Evolutionary conservation across 2,329 filamentous ascomycete genomes (phyloP).

Genomic region (Rosellinia necatrix): DNA sequence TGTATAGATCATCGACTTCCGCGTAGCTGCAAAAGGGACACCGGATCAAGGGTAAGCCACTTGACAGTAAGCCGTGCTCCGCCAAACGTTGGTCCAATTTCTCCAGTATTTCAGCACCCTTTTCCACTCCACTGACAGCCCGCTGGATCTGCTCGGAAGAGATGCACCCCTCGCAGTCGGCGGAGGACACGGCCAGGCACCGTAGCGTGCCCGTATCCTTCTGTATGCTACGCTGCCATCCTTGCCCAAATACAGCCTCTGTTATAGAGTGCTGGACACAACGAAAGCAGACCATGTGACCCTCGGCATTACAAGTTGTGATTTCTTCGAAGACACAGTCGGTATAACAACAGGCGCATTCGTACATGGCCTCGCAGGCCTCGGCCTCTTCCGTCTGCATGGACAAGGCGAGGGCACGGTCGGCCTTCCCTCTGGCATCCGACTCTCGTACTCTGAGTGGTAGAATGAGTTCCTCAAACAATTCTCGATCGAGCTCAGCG

Average conservation of each 20-base stretch:
- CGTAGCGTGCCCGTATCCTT: slow-evolving; percentile 72
- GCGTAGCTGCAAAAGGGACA: slow-evolving; percentile 94
- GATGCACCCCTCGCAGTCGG: slow-evolving; percentile 76
- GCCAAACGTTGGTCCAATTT: slow-evolving; percentile 81
- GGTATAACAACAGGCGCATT: slow-evolving; percentile 80
- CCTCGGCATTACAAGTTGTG: slow-evolving; percentile 68
- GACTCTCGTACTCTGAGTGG: slow-evolving; percentile 55
- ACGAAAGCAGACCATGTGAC: slow-evolving; percentile 77
- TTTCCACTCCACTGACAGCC: slow-evolving; percentile 71
- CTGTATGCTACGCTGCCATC: slow-evolving; percentile 83
- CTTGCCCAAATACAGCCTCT: slow-evolving; percentile 91
- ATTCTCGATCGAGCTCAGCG: slow-evolving; percentile 65
- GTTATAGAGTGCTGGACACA: slow-evolving; percentile 83
- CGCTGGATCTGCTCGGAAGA: slow-evolving; percentile 70
- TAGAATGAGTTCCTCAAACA: slow-evolving; percentile 60
- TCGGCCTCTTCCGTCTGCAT: slow-evolving; percentile 66
- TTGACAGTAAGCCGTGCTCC: slow-evolving; percentile 74
- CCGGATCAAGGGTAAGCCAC: slow-evolving; percentile 73
- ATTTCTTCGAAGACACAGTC: slow-evolving; percentile 74
- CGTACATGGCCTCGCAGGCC: slow-evolving; percentile 59
- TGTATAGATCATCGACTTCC: slow-evolving; percentile 79
- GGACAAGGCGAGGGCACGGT: slow-evolving; percentile 56
- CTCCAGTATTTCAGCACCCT: slow-evolving; percentile 71
- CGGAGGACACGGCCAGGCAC: slow-evolving; percentile 77
- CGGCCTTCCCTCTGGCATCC: slow-evolving; percentile 52